These are phyloP conservation scores for Pyrrhoderma noxium DNA, from an alignment of 1,284 basidiomycete genomes.

Conservation along the genomic window DNA sequence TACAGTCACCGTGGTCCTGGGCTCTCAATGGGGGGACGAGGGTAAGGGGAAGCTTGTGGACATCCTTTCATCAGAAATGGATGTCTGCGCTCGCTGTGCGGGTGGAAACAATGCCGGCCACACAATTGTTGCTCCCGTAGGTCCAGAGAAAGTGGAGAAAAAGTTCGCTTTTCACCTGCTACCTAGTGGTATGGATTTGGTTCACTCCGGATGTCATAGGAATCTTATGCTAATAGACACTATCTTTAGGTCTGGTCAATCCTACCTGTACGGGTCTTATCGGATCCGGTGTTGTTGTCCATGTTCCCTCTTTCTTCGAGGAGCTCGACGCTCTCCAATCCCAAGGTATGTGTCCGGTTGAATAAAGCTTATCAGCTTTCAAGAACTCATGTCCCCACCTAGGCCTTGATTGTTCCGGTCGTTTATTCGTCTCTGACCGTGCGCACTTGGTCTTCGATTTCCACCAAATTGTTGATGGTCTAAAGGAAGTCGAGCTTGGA, in stretches of 20 bases:
- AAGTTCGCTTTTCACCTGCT: slow-evolving; percentile 96
- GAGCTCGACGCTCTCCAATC: slow-evolving; percentile 85
- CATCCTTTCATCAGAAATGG: slow-evolving; percentile 80
- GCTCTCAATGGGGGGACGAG: slow-evolving; percentile 93
- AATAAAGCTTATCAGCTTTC: neutral
- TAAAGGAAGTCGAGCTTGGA: slow-evolving; percentile 97
- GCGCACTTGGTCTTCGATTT: slow-evolving; percentile 98
- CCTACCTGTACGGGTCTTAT: slow-evolving; percentile 82
- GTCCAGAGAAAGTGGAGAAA: slow-evolving; percentile 59
- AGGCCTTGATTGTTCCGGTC: slow-evolving; percentile 83
- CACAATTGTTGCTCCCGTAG: slow-evolving; percentile 86
- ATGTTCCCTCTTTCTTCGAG: slow-evolving; percentile 91
- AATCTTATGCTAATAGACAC: too few relatives aligned
- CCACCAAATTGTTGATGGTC: slow-evolving; percentile 97
- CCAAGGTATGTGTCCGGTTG: slow-evolving; percentile 56
- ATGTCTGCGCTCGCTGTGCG: slow-evolving; percentile 93
- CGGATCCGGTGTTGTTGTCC: slow-evolving; percentile 91
- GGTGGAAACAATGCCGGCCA: slow-evolving; percentile 99
- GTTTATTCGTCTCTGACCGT: slow-evolving; percentile 91
- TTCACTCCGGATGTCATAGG: too few relatives aligned
- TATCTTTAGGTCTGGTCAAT: slow-evolving; percentile 78
- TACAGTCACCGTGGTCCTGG: slow-evolving; percentile 71
- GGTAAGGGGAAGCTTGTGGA: slow-evolving; percentile 96
- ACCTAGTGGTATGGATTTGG: slow-evolving; percentile 69
- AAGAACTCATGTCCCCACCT: slow-evolving; percentile 7